phyloP scores from a whole-genome alignment of 2,329 filamentous ascomycete species.

The Drechslerella dactyloides region DNA sequence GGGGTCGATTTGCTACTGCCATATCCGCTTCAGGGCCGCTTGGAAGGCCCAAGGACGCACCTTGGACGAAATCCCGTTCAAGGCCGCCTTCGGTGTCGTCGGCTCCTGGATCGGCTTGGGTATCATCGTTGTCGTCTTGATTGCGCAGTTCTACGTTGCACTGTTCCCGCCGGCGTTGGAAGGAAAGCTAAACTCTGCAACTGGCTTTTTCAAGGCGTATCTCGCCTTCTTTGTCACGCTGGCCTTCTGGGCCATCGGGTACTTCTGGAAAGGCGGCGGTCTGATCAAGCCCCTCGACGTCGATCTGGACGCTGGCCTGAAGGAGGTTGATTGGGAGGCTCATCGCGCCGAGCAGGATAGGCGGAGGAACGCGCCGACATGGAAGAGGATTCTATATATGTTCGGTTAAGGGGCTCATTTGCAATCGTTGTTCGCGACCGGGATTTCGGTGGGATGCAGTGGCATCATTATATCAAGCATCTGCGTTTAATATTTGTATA shows the following conservation, averaged over 20 bases:
- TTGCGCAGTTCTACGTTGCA: constrained; percentile 62
- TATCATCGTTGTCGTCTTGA: constrained; percentile 64
- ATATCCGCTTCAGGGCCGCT: constrained; percentile 71
- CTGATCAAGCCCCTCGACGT: constrained; percentile 68
- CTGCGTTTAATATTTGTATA: no score
- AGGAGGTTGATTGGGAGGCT: constrained; percentile 68
- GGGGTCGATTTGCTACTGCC: constrained; percentile 70
- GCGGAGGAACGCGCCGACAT: constrained; percentile 30
- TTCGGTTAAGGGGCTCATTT: constrained; percentile 20
- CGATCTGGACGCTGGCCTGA: constrained; percentile 70
- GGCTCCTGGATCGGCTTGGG: constrained; percentile 69
- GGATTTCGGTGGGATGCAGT: background rate
- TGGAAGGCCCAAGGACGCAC: constrained; percentile 67
- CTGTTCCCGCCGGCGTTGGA: constrained; percentile 43
- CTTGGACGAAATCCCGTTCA: constrained; percentile 71
- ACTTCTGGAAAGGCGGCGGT: constrained; percentile 69
- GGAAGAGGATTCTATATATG: constrained; percentile 34
- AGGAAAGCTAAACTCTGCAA: constrained; percentile 55
- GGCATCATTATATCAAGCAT: no score
- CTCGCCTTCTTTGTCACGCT: constrained; percentile 65
- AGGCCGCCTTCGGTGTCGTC: constrained; percentile 65
- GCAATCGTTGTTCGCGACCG: background rate
- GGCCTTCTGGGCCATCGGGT: constrained; percentile 65
- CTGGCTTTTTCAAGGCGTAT: constrained; percentile 65
- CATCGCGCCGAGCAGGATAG: constrained; percentile 61